These are phyloP conservation scores for Xylariaceae sp. DNA, from an alignment of 2,329 filamentous ascomycete genomes.

Conservation along the genomic window DNA sequence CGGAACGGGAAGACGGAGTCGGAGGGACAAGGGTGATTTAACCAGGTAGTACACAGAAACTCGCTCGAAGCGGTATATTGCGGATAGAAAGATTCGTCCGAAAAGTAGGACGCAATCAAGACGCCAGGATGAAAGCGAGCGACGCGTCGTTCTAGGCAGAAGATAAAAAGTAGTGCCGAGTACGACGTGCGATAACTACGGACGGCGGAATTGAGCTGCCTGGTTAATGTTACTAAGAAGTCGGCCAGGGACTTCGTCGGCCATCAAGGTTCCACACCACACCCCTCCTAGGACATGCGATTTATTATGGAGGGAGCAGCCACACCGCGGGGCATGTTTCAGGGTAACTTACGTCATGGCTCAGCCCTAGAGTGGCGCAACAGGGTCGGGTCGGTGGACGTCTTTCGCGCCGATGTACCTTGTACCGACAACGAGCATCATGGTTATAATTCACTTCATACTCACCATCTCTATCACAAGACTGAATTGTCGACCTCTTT, in stretches of 20 bases:
- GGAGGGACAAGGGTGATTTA: slow-evolving; percentile 1
- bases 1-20: background rate
- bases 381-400: background rate
- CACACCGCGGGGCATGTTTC: slow-evolving; percentile 15
- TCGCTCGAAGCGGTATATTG: background rate
- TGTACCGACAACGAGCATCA: background rate
- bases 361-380: slow-evolving; percentile 7
- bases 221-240: background rate
- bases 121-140: background rate
- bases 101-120: too few relatives aligned
- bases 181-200: background rate
- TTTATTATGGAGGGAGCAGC: background rate
- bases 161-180: background rate
- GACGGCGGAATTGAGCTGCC: background rate
- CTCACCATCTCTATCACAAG: background rate
- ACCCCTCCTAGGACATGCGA: slow-evolving; percentile 7
- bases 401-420: background rate
- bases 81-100: background rate
- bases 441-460: background rate
- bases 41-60: slow-evolving; percentile 2
- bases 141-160: slow-evolving; percentile 5
- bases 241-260: background rate
- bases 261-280: slow-evolving; percentile 8
- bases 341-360: slow-evolving; percentile 14
- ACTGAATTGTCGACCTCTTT: background rate